Base-by-base conservation (phyloP, 2,329 filamentous ascomycete species). In the Ophiosphaerella herpotricha region DNA sequence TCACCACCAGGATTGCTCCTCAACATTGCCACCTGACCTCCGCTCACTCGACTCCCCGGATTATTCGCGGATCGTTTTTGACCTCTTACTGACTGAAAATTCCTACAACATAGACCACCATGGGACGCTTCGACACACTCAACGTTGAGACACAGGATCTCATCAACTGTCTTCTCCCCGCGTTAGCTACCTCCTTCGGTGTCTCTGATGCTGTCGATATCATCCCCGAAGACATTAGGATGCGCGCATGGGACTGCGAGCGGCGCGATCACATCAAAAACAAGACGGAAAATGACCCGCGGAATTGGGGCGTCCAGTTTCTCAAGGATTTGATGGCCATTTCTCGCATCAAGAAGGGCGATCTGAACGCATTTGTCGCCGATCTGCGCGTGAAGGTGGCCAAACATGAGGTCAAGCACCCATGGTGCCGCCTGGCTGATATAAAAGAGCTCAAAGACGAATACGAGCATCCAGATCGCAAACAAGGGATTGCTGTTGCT, bases 261-360 rank as follows among this genome's bases (percentile, higher is more conserved):
- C 58, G 67, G 12, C 63, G 67, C 16, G 67, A 71, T 14, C 67
- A 71, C 47, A 70, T 71, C 57, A 66, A 63, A 39, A 54, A 62
- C 43, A 29, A 70, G 49, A 61, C 67, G 0, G 69, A 72, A 50
- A 62, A 70, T 26, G 67, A 72, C 37, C 60, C 67, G 5, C 67
- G 69, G 34, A 70, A 72, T 46, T 71, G 69, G 69, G 69, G 68
- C 13, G 66, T 71, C 12, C 67, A 71, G 45, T 70, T 72, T n/a
- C 63, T 72, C 43, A 70, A 68, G 42, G 63, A 68, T 16, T 55
- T 71, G 14, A 60, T 61, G 44, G 54, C 64, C 9, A 70, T 71
- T n/a, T 61, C 66, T 7, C 66, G 64, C 35, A 52, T 70, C 37
- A 67, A 61, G 33, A 56, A 54, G 3, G 61, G 61, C 1, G 52